Base-by-base conservation (phyloP, 1,139 yeast species). In the Pichiaceae sp. region DNA sequence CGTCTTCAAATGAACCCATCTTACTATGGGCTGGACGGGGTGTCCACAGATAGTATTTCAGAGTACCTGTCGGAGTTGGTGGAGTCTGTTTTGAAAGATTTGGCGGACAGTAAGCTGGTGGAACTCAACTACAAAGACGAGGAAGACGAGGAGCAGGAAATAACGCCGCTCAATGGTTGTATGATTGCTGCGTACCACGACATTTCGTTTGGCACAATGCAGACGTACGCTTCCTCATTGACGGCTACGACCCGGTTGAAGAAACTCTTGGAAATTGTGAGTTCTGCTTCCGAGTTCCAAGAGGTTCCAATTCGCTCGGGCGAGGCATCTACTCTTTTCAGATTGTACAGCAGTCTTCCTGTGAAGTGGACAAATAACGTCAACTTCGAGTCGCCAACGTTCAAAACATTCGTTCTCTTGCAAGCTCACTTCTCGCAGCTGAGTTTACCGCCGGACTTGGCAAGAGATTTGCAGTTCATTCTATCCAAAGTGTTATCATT, bases 1-100 rank as follows among this genome's bases (percentile, higher is more conserved):
- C 64, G 97, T 37, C 56, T 91, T 18, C 80, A 77, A 40, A 68
- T 75, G 32, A 93, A 93, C 53, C 97, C 98, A 2, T 78, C 94
- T 43, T 93, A 74, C 54, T 93, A 93, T 53, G 96, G 89, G 17
- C 71, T 85, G 19, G 65, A 66, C 29, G 84, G 78, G 43, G 66
- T 71, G 2, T 64, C 84, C 0, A 76, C 75, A 35, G 60, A 72
- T 30, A 95, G 93, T 0, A 57, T 91, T 12, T 84, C 94, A 1
- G 87, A 80, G 40, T 86, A 69, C 55, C 62, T 91, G 36, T 87
- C 97, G 0, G 96, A 86, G 35, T 54, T 86, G 25, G 81, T 91
- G 19, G 97, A 91, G 51, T 65, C 61, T n/a, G 68, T 86, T 0
- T 55, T 91, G 44, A 68, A 68, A 19, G 94, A 84, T 20, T 63